Evolutionary conservation across 2,329 filamentous ascomycete genomes (phyloP).

Genomic region (Ceratocystis ficicola): DNA sequence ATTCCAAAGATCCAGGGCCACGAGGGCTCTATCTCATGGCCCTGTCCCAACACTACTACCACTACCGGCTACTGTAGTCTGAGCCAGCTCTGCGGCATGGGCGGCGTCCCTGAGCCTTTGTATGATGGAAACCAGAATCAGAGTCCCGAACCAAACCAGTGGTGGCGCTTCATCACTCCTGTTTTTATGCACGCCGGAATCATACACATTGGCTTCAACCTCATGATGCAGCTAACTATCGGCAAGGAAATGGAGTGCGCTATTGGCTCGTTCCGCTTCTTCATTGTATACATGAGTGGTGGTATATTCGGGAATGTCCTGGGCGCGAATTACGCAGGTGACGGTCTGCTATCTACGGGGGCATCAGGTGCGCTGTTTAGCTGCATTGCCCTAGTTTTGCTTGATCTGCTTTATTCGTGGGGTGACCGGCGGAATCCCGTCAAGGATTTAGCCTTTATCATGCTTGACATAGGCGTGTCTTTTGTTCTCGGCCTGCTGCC

Average conservation of each 20-base stretch:
- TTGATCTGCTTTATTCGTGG: slow-evolving; percentile 93
- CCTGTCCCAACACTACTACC: slow-evolving; percentile 69
- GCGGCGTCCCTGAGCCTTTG: slow-evolving; percentile 56
- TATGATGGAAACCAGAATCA: slow-evolving; percentile 41
- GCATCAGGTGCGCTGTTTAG: slow-evolving; percentile 87
- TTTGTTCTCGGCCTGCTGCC: slow-evolving; percentile 88
- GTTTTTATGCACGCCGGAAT: slow-evolving; percentile 93
- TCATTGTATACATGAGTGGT: slow-evolving; percentile 75
- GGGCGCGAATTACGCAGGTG: slow-evolving; percentile 82
- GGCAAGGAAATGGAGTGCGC: slow-evolving; percentile 84
- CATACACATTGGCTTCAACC: slow-evolving; percentile 91
- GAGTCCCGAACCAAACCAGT: slow-evolving; percentile 67
- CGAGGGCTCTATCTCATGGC: slow-evolving; percentile 45
- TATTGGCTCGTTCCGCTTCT: slow-evolving; percentile 79
- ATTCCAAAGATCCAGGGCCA: slow-evolving; percentile 51
- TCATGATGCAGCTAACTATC: slow-evolving; percentile 80
- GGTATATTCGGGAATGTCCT: slow-evolving; percentile 95
- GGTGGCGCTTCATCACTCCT: slow-evolving; percentile 90
- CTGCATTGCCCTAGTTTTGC: slow-evolving; percentile 72
- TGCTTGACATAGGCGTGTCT: slow-evolving; percentile 74
- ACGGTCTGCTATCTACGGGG: slow-evolving; percentile 70
- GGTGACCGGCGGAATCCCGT: slow-evolving; percentile 60
- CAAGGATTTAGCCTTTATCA: slow-evolving; percentile 76
- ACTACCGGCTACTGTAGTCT: slow-evolving; percentile 54
- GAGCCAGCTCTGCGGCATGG: slow-evolving; percentile 72